Base-by-base conservation (phyloP, 1,139 yeast genomes). In the Pichia sp. region DNA sequence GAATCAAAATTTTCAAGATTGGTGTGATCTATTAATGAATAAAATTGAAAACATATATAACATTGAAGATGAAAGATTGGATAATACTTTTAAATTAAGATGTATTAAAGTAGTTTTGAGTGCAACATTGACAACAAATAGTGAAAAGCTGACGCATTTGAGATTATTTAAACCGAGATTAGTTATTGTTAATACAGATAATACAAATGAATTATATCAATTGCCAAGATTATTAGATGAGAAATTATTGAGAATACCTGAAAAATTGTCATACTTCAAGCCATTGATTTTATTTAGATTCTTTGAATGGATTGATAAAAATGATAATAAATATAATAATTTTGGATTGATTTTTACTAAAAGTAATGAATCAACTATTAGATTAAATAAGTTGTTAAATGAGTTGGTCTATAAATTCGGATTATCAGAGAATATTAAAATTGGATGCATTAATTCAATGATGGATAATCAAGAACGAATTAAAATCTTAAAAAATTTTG, bases 81-180 rank as follows among this genome's bases (percentile, higher is more conserved):
- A 40, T 40, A 9, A 29, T 4, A 47, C 37, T 50, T 66, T 55
- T 61, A 62, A 31, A 60, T 55, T 52, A 67, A 66, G 65, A 55
- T 55, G 68, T 63, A 40, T 66, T 35, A 89, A 90, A 56, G 72
- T 92, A 62, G 73, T 92, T 4, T 89, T 92, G 59, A 84, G 96
- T 35, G 98, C 99, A 6, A 92, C 99, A 0, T 72, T 94, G 47
- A 89, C 97, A 3, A 82, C 96, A 1, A 95, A 90, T 63, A 89
- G 97, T 0, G 96, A 94, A 31, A 86, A 86, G 58, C 68, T 94
- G 43, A 74, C 92, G 9, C 75, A 78, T 39, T 69, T 92, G 51
- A 76, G 82, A 45, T 76, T 94, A 53, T 68, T 71, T 45, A 71
- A 73, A 40, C 96, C 96, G 7, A 73, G 82, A 56, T 65, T 94